Evolutionary conservation across 1,284 basidiomycete species (phyloP), one percentile per base, ranked within the genome.

Genomic region (Apiotrichum brassicae): DNA sequence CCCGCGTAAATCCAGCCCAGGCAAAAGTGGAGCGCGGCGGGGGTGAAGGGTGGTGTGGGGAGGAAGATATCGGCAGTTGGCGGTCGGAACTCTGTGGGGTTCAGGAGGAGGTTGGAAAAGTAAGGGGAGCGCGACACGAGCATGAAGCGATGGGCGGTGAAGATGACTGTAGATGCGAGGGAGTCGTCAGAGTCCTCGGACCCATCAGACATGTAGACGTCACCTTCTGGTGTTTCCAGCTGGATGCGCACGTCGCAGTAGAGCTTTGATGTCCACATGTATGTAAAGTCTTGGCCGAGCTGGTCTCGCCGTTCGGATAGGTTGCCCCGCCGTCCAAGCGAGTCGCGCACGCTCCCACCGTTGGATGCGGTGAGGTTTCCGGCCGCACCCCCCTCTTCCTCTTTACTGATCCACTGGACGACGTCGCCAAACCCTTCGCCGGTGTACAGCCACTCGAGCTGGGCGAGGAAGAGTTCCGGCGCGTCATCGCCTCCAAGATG

Each of bases 211-310:
- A 36, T 26, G 43, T 55, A 46, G 37, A 37, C 48, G 46, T 47
- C 2, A 76, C 74, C 14, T 76, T 78, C 11, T 77, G 54, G 54
- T 1, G 54, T 19, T 41, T 78, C 79, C 34, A 92, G 80, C 1
- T 84, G 79, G 52, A 97, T 84, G 46, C 83, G 81, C 16, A 92
- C 82, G 70, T 97, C 92, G 2, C 87, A 87, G 71, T 92, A 97
- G 13, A 97, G 81, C 48, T 90, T 82, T 16, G 86, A 88, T 24
- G 91, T 77, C 92, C 92, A 95, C 89, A 93, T 93, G 76, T 86
- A 95, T 24, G 93, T 87, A 28, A 95, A 77, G 68, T 95, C 92
- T 70, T 91, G 86, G 18, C 71, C 65, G 33, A 94, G 81, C 71
- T 92, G 92, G 74, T 93, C 88, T 45, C 88, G 74, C n/a, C 87